Conservation (phyloP, 345 rosid genomes). For the Eucalyptus leucophloia region DNA sequence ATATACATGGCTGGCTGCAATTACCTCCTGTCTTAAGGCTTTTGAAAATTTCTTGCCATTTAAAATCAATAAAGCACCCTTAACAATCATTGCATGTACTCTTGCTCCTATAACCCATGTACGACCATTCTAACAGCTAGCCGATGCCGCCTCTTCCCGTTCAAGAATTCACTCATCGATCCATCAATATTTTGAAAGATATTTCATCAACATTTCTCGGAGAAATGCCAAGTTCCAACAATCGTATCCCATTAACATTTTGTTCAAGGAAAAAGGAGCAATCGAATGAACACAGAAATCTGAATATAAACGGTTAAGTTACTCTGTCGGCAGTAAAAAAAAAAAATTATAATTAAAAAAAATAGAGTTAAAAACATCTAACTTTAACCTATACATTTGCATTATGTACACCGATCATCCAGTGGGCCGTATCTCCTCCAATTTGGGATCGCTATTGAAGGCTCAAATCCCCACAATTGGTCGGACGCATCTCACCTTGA, state of each 20-base stretch:
- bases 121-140: neutral
- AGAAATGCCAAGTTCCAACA: neutral
- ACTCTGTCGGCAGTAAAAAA: neutral
- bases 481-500: neutral
- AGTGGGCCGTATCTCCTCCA: neutral
- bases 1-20: accelerated
- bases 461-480: neutral
- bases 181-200: neutral
- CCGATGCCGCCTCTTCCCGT: neutral
- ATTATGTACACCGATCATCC: neutral
- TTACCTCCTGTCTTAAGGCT: accelerated
- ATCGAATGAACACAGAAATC: neutral
- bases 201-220: neutral
- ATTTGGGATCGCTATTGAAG: neutral
- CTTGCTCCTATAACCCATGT: neutral
- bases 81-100: neutral
- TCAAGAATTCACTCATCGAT: neutral
- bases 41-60: neutral
- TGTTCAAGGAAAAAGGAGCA: neutral
- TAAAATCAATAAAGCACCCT: neutral
- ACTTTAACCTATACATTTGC: neutral
- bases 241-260: neutral
- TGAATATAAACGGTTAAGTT: neutral
- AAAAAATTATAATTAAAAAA: accelerated
- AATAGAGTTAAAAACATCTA: neutral